phyloP scores from a whole-genome alignment of 116 monocot genomes.

The Trichopus zeylanicus region DNA sequence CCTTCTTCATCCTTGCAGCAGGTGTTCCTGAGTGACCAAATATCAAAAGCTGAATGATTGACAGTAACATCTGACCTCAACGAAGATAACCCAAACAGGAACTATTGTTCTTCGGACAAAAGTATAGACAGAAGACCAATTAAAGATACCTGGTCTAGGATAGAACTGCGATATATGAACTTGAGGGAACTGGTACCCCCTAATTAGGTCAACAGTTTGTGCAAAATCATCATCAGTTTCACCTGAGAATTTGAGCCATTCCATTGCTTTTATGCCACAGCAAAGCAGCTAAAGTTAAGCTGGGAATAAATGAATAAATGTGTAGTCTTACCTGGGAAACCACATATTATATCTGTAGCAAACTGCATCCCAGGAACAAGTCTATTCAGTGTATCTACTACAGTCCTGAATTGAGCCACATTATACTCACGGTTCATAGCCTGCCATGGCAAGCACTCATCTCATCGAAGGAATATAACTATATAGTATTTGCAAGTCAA shows the following conservation, averaged over 20 bases:
- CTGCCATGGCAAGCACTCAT: conserved; percentile 24
- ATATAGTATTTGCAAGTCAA: not conserved
- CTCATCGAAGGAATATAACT: not conserved
- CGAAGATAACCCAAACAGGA: too few relatives aligned
- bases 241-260: conserved; percentile 63
- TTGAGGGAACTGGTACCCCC: conserved; percentile 85
- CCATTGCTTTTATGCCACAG: too few relatives aligned
- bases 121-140: not conserved
- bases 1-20: conserved; percentile 99
- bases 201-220: conserved; percentile 62
- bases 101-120: not conserved
- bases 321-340: conserved; percentile 73
- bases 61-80: not conserved
- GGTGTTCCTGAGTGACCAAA: conserved; percentile 58
- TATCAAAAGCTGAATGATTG: not conserved
- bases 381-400: conserved; percentile 74
- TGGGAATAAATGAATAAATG: not conserved
- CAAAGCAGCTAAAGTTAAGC: not conserved
- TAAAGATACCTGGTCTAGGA: conserved; percentile 81
- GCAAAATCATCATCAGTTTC: conserved; percentile 90
- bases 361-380: conserved; percentile 99
- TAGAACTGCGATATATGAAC: conserved; percentile 99
- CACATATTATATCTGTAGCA: conserved; percentile 98
- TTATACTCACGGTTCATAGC: conserved; percentile 99
- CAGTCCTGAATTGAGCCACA: conserved; percentile 75